Evolutionary conservation across 306 rosid genomes (phyloP), one percentile per base, ranked within the genome.

Genomic region (Lablab purpureus): DNA sequence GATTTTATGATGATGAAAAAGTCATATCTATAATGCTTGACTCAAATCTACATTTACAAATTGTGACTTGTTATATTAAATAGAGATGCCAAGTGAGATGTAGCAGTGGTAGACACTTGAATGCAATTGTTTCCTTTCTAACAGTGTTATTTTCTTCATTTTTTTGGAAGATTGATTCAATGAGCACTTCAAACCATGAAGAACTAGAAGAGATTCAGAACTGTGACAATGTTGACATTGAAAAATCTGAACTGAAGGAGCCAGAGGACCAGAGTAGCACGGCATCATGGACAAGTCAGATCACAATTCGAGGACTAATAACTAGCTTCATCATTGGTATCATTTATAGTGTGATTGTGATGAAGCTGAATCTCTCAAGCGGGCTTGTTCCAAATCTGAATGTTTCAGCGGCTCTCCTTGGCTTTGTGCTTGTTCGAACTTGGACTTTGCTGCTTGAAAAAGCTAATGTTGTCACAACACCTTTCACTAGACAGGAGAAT

Each of bases 341-440:
- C 19, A 74, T 94, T 46, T 94, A 91, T 71, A 91, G 96, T 82
- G 82, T 91, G 50, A 90, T 91, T 40, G 96, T 94, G 83, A 87
- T 81, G 90, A 94, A 94, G 81, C 85, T 94, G 63, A 94, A 90
- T 59, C 98, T 91, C 80, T 87, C 98, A 32, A 94, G 94, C 18
- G 97, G 98, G 27, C 68, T 94, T 69, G 97, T 94, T 59, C 98
- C 98, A 11, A 94, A 91, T 82, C 97, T 94, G 70, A 94, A 94
- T 74, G 97, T 94, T 80, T 94, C 98, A 0, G 97, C 95, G 13
- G 98, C 98, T 70, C 94, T 94, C n/a, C 89, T 94, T 47, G 97
- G 97, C 27, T 94, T 85, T 71, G 98, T 94, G 40, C 88, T 91
- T 71, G 77, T 94, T 67, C 71, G 82, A 75, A 30, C 89, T 74